Percentiles rank a stretch among this genome's conserved stretches.
These are phyloP conservation scores for Russula earlei DNA, from an alignment of 768 basidiomycete genomes.

Conservation along the genomic window DNA sequence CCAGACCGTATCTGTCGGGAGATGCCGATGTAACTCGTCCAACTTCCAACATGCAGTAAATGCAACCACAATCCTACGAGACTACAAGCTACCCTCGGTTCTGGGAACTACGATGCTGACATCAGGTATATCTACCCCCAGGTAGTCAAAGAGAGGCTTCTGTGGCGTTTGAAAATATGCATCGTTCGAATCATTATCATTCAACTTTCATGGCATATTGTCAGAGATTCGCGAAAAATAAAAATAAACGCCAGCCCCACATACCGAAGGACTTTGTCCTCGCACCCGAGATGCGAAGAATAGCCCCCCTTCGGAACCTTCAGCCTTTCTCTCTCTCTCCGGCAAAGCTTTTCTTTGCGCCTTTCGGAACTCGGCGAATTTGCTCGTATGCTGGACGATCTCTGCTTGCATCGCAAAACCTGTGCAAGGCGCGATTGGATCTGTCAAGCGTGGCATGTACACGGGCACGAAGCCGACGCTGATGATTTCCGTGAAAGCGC, in stretches of 20 bases:
- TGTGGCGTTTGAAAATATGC: neutral
- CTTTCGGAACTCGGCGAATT: constrained; percentile 5
- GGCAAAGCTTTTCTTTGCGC: neutral
- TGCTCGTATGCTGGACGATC: constrained; percentile 9
- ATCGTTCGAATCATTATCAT: neutral
- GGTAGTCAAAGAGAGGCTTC: constrained; percentile 8
- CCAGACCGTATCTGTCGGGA: neutral
- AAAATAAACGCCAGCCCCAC: neutral
- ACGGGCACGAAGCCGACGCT: constrained; percentile 11
- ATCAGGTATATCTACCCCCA: constrained; percentile 16
- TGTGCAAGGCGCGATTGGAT: constrained; percentile 15
- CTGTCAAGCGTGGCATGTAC: constrained; percentile 10
- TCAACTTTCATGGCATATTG: neutral
- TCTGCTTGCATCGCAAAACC: constrained; percentile 18
- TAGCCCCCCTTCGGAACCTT: constrained; percentile 3
- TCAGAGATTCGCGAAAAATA: neutral
- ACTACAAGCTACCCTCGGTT: neutral
- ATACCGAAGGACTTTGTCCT: constrained; percentile 1
- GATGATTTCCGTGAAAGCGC: neutral
- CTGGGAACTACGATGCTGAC: constrained; percentile 8
- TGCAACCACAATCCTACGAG: neutral
- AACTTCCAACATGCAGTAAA: neutral
- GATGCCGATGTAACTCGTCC: constrained; percentile 3
- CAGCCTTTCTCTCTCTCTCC: neutral
- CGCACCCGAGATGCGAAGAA: constrained; percentile 13